Conservation (phyloP, 768 basidiomycete genomes). For the Trametes maxima region DNA sequence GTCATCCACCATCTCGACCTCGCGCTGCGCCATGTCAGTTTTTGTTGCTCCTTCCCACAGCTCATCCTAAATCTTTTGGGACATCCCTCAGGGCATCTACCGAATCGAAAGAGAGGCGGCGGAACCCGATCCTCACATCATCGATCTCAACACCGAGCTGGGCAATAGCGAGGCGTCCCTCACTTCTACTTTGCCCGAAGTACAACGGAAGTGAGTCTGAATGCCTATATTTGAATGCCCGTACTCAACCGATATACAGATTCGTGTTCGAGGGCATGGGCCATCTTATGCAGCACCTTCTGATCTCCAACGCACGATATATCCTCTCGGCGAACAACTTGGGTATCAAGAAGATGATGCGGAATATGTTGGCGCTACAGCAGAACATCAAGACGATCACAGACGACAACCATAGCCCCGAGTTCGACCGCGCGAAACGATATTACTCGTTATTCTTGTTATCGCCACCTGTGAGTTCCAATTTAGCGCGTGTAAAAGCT, state of each 20-base stretch:
- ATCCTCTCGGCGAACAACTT: constrained; percentile 69
- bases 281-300: constrained; percentile 78
- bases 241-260: constrained; percentile 42
- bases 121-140: constrained; percentile 90
- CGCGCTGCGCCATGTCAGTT: constrained; percentile 59
- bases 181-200: constrained; percentile 58
- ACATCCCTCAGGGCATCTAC: constrained; percentile 72
- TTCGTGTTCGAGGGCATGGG: constrained; percentile 89
- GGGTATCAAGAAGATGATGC: constrained; percentile 84
- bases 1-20: constrained; percentile 79
- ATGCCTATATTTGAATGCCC: not conserved
- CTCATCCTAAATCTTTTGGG: not conserved
- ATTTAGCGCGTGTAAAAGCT: not conserved
- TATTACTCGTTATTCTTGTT: constrained; percentile 82
- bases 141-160: constrained; percentile 83
- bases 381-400: constrained; percentile 84
- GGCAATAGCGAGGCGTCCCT: constrained; percentile 74
- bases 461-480: constrained; percentile 65
- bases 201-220: constrained; percentile 65
- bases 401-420: constrained; percentile 57
- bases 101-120: constrained; percentile 76
- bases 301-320: constrained; percentile 73
- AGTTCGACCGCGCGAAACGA: constrained; percentile 73
- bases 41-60: too few relatives aligned
- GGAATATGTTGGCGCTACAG: constrained; percentile 89